These are phyloP conservation scores for Tilletia horrida DNA, from an alignment of 1,284 basidiomycete species.

Conservation along the genomic window DNA sequence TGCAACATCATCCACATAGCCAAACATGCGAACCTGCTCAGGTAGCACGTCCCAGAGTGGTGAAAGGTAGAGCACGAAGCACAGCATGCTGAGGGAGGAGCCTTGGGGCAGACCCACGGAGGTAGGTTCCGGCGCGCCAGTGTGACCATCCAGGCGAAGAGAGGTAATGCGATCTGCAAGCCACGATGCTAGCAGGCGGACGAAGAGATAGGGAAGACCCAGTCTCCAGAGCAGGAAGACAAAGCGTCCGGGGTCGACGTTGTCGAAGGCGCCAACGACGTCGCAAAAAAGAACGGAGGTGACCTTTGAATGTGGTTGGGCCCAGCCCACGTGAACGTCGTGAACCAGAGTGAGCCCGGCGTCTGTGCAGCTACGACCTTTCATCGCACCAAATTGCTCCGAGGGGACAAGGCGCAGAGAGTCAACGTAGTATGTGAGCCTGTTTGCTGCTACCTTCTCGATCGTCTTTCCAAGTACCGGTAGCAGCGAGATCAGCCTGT, in stretches of 20 bases:
- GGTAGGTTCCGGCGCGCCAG: neutral
- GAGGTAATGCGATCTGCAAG: neutral
- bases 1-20: slow-evolving; percentile 1
- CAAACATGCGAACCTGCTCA: neutral
- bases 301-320: neutral
- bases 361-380: neutral
- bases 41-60: slow-evolving; percentile 7
- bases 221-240: neutral
- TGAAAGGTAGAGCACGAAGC: slow-evolving; percentile 11
- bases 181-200: neutral
- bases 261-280: slow-evolving; percentile 17
- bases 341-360: slow-evolving; percentile 6
- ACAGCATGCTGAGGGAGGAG: neutral
- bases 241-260: neutral
- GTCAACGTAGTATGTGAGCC: neutral
- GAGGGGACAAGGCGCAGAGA: neutral
- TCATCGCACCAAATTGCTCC: slow-evolving; percentile 15
- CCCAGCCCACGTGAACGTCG: slow-evolving; percentile 15
- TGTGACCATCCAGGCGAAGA: neutral
- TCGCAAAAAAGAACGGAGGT: slow-evolving; percentile 12
- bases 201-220: neutral
- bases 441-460: slow-evolving; percentile 2
- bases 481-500: slow-evolving; percentile 9
- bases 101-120: slow-evolving; percentile 6
- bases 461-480: slow-evolving; percentile 3